Evolutionary conservation across 106 monocot species (phyloP).

Genomic region (Triglochin maritima): DNA sequence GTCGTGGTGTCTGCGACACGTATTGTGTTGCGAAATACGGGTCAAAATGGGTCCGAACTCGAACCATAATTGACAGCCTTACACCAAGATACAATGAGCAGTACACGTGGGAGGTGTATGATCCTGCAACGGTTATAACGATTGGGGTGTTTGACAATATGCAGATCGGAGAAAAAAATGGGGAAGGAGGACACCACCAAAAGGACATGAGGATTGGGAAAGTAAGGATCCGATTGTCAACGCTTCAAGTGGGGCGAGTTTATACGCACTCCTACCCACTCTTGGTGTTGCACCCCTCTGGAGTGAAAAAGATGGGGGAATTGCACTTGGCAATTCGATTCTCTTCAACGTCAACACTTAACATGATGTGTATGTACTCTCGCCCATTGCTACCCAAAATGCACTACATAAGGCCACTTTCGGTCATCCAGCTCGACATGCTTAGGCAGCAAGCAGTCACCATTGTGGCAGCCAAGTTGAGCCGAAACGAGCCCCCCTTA

Average conservation of each 20-base stretch:
- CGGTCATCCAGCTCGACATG: slow-evolving; percentile 27
- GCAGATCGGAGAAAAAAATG: slow-evolving; percentile 20
- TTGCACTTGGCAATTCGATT: slow-evolving; percentile 66
- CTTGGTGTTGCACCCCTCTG: slow-evolving; percentile 44
- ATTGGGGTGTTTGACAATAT: slow-evolving; percentile 55
- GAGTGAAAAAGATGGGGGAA: slow-evolving; percentile 75
- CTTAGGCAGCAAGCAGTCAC: slow-evolving; percentile 45
- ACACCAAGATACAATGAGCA: slow-evolving; percentile 58
- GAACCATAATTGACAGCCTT: slow-evolving; percentile 44
- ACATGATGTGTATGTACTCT: slow-evolving; percentile 31
- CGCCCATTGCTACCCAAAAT: slow-evolving; percentile 54
- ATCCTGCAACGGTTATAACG: slow-evolving; percentile 52
- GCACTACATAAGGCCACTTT: slow-evolving; percentile 48
- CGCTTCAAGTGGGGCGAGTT: slow-evolving; percentile 45
- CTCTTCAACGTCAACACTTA: slow-evolving; percentile 28
- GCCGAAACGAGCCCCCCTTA: slow-evolving; percentile 61
- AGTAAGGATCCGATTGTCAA: slow-evolving; percentile 60
- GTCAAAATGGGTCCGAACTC: slow-evolving; percentile 65
- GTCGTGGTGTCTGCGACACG: slow-evolving; percentile 41
- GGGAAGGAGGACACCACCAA: background rate
- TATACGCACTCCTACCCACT: slow-evolving; percentile 62
- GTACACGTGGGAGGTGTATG: slow-evolving; percentile 71
- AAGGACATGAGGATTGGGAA: slow-evolving; percentile 54
- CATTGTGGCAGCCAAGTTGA: slow-evolving; percentile 37
- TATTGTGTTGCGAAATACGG: slow-evolving; percentile 79